phyloP scores from a whole-genome alignment of 2,329 filamentous ascomycete species.

The Talaromyces verruculosus region DNA sequence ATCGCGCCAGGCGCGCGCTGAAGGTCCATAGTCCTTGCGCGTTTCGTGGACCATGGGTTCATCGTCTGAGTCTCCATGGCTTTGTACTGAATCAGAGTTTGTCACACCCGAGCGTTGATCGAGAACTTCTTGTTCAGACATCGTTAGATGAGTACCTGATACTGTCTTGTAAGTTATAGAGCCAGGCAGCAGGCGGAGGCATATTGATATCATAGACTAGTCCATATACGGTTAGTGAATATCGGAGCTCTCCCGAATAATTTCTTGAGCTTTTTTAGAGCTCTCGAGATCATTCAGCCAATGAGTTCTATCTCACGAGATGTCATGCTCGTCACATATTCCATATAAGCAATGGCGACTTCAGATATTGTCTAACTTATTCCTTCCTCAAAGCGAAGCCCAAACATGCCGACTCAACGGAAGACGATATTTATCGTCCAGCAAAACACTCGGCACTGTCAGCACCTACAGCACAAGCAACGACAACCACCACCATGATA shows the following conservation, averaged over 20 bases:
- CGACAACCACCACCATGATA: not conserved
- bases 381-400: not conserved
- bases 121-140: not conserved
- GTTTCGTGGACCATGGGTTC: not conserved
- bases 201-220: not conserved
- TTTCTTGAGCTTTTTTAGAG: not conserved
- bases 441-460: not conserved
- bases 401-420: not conserved
- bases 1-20: not conserved
- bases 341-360: slow-evolving; percentile 14
- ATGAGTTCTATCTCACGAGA: not conserved
- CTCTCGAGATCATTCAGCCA: not conserved
- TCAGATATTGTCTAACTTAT: not conserved
- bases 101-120: not conserved
- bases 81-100: not conserved
- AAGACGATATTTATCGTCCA: not conserved
- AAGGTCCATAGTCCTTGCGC: not conserved
- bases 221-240: not conserved
- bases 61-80: not conserved
- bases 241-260: not conserved
- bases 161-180: not conserved
- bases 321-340: slow-evolving; percentile 16
- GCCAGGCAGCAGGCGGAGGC: not conserved
- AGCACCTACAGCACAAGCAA: not conserved
- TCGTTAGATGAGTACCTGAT: not conserved